phyloP scores from a whole-genome alignment of 768 basidiomycete species.

The Psilocybe azurescens region DNA sequence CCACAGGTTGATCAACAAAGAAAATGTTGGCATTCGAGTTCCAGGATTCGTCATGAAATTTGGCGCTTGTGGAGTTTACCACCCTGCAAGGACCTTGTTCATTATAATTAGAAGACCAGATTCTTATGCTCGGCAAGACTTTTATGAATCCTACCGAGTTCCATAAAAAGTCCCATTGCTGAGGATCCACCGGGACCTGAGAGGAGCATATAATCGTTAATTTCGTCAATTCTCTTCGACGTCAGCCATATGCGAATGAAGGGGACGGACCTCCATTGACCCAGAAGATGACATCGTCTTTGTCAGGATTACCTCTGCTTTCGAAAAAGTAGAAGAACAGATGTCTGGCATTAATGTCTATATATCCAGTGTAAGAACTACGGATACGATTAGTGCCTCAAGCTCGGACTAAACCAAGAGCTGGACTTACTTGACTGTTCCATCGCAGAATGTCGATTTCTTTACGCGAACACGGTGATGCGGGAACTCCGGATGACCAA shows the following conservation, averaged over 20 bases:
- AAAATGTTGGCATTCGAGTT: slow-evolving; percentile 59
- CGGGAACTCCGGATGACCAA: slow-evolving; percentile 58
- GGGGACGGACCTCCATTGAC: slow-evolving; percentile 46
- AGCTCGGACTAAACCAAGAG: background rate
- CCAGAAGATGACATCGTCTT: slow-evolving; percentile 67
- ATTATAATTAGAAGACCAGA: too few relatives aligned
- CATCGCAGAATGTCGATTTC: slow-evolving; percentile 63
- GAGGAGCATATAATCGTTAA: background rate
- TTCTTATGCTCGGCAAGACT: too few relatives aligned
- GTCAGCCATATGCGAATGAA: too few relatives aligned
- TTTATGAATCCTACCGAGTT: slow-evolving; percentile 44
- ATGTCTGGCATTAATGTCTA: slow-evolving; percentile 66
- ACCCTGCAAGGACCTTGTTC: slow-evolving; percentile 71
- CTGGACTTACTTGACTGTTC: slow-evolving; percentile 50
- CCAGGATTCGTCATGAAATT: slow-evolving; percentile 65
- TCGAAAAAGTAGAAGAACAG: slow-evolving; percentile 84
- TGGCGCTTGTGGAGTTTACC: slow-evolving; percentile 50
- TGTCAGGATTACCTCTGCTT: slow-evolving; percentile 61
- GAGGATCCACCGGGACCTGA: slow-evolving; percentile 35
- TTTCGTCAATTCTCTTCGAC: background rate
- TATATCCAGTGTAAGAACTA: slow-evolving; percentile 70
- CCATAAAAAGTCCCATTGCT: slow-evolving; percentile 72
- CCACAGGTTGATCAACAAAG: slow-evolving; percentile 44
- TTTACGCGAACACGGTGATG: slow-evolving; percentile 59
- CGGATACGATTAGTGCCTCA: background rate